Base-by-base conservation (phyloP, 148 eudicot genomes). In the Amaranthus palmeri region DNA sequence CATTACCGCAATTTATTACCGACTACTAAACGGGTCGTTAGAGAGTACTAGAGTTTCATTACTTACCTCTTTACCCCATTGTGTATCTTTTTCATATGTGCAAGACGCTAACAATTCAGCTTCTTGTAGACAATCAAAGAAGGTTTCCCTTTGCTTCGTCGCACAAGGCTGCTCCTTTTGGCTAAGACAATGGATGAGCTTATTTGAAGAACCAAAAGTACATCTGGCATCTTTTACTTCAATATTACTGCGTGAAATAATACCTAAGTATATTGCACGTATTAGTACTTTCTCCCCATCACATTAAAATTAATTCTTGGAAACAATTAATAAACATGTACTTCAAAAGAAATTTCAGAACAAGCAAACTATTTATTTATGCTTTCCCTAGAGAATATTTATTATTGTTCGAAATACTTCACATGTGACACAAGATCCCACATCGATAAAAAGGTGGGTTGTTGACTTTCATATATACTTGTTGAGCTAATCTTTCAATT, bases 31-130 rank as follows among this genome's bases (percentile, higher is more conserved):
- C n/a, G n/a, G n/a, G n/a, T n/a, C n/a, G n/a, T n/a, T n/a, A n/a
- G n/a, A n/a, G n/a, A n/a, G n/a, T n/a, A n/a, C n/a, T n/a, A n/a
- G n/a, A n/a, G n/a, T n/a, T n/a, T n/a, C n/a, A n/a, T n/a, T n/a
- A n/a, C n/a, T n/a, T n/a, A n/a, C 92, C 89, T 85, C 69, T 75
- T 82, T 49, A 8, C 96, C 91, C 96, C 96, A 90, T 79, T 85
- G 64, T 50, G 91, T 84, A 46, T 74, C 65, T 3, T 84, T 69
- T 65, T 90, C 91, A 36, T 84, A 90, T 44, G 56, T 56, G 64
- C 88, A 87, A 70, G 88, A 85, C 10, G 91, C 86, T 44, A 87
- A 56, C 17, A 72, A 46, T 44, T 74, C 57, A 13, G 79, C 60
- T 69, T 87, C 88, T 62, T 78, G 17, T 17, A 72, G 12, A 17